Base-by-base conservation (phyloP, 495 filamentous ascomycete genomes). In the Immersiella caudata region DNA sequence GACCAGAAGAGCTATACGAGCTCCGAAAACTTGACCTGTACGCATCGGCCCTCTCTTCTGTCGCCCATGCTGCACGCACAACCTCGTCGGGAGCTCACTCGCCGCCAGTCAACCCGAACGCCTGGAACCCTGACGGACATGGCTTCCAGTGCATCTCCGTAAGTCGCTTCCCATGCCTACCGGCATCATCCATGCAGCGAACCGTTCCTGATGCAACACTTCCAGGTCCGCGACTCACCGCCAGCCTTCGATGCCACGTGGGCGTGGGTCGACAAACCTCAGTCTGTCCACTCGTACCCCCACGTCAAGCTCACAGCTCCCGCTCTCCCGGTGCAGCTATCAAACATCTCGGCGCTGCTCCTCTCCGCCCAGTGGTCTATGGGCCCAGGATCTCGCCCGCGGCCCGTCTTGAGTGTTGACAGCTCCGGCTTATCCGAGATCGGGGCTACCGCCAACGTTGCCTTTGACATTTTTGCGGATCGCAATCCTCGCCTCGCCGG, bases 381-480 rank as follows among this genome's bases (percentile, higher is more conserved):
- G 73, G 74, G 74, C 12, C 67, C 71, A 46, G 74, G 74, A 56
- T 73, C 71, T 57, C 60, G 27, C 40, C 66, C 73, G 14, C 58
- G 35, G 21, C 69, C 69, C 21, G 66, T 56, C 24, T 67, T 62
- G 0, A 59, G 54, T 6, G 49, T 76, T 6, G 69, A 76, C 64
- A 20, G 22, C 14, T 18, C 46, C 18, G 74, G 67, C 67, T 52
- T 76, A 49, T 60, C 65, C 2, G 50, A 60, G 11, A n/a, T 62
- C 9, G 68, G 62, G 25, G 69, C 60, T 26, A 67, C 61, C 8
- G 71, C 74, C 35, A 76, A 76, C 58, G 73, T 73, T 20, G 74
- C 74, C 27, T 76, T 76, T 64, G 74, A 76, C 66, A 46, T 76
- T 5, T 76, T 76, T 64, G 67, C 65, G 3, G 74, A 76, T 68